Evolutionary conservation across 2,329 filamentous ascomycete genomes (phyloP).

Genomic region (Calonectria leucothoes): DNA sequence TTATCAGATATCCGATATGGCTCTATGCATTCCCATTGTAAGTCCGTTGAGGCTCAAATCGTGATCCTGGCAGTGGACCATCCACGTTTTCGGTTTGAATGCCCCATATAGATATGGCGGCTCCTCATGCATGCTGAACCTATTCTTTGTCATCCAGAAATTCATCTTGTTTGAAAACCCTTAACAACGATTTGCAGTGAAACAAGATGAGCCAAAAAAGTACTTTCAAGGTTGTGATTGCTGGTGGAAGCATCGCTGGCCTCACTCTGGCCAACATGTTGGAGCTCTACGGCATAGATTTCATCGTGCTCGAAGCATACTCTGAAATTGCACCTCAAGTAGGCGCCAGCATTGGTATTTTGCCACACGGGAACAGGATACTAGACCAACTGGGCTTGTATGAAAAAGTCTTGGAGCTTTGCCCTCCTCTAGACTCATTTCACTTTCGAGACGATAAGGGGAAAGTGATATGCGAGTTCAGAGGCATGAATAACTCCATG

Average conservation of each 20-base stretch:
- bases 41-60: no score
- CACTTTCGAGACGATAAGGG: slow-evolving; percentile 16
- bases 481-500: slow-evolving; percentile 19
- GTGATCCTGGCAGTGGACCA: neutral
- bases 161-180: neutral
- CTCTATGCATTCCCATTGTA: neutral
- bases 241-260: slow-evolving; percentile 27
- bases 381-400: slow-evolving; percentile 59
- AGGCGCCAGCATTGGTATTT: slow-evolving; percentile 60
- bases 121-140: neutral
- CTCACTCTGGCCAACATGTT: slow-evolving; percentile 31
- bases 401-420: slow-evolving; percentile 8
- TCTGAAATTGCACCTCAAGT: slow-evolving; percentile 55
- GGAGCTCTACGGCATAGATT: slow-evolving; percentile 53
- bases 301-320: slow-evolving; percentile 59
- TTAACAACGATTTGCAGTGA: neutral
- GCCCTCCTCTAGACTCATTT: slow-evolving; percentile 17
- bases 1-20: neutral
- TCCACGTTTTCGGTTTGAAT: neutral
- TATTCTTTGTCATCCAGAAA: neutral
- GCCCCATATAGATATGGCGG: neutral
- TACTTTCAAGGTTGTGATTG: slow-evolving; percentile 27
- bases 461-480: slow-evolving; percentile 4
- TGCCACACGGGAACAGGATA: slow-evolving; percentile 56
- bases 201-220: slow-evolving; percentile 18